These are phyloP conservation scores for Bombardia bombarda DNA, from an alignment of 495 filamentous ascomycete species.

Conservation along the genomic window DNA sequence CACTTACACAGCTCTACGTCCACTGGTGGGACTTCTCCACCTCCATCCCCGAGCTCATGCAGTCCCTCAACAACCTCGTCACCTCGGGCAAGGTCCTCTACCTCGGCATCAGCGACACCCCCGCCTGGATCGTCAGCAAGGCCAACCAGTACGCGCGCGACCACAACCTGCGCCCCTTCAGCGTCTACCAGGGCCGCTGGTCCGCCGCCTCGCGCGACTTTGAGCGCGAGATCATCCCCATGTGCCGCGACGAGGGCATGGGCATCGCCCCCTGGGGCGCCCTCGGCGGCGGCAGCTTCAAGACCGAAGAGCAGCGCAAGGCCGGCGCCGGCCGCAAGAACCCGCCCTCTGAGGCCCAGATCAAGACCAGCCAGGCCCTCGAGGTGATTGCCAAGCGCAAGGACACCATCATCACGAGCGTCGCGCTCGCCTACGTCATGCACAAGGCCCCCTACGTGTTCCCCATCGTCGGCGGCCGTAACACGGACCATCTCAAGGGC, in stretches of 20 bases:
- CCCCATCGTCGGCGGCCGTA: conserved; percentile 61
- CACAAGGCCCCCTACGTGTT: conserved; percentile 70
- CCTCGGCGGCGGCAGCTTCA: conserved; percentile 57
- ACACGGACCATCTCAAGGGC: conserved; percentile 51
- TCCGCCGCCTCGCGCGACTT: conserved; percentile 54
- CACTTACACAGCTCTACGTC: conserved; percentile 34
- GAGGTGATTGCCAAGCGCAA: conserved; percentile 51
- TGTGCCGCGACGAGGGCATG: conserved; percentile 63
- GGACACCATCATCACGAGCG: conserved; percentile 41
- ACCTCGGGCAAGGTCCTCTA: conserved; percentile 59
- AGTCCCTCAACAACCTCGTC: conserved; percentile 53
- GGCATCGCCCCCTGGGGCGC: conserved; percentile 56
- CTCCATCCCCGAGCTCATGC: conserved; percentile 63
- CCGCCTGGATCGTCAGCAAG: conserved; percentile 62
- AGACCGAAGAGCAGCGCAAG: conserved; percentile 39
- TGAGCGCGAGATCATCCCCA: conserved; percentile 63
- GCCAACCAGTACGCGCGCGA: conserved; percentile 61
- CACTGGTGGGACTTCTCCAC: conserved; percentile 61
- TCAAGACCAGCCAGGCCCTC: conserved; percentile 47
- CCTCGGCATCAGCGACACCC: conserved; percentile 60
- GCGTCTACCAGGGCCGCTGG: conserved; percentile 62
- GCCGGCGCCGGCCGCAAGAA: conserved; percentile 16
- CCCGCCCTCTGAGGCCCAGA: conserved; percentile 23
- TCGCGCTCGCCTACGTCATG: conserved; percentile 69
- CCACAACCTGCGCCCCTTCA: conserved; percentile 56